Conservation (phyloP, 2,329 filamentous ascomycete genomes). For the Stagonosporopsis vannaccii region DNA sequence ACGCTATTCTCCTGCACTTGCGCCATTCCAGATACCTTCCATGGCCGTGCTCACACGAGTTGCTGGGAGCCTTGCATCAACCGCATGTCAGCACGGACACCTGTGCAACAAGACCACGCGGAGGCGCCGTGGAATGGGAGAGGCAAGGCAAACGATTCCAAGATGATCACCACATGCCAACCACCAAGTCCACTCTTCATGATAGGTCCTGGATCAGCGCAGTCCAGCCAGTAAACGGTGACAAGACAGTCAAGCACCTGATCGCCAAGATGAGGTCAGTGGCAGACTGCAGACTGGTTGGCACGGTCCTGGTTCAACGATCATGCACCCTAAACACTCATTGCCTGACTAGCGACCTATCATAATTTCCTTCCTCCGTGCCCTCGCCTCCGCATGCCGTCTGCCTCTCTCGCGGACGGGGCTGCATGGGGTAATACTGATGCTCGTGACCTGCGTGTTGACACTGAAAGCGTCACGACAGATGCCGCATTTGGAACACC, state of each 20-base stretch:
- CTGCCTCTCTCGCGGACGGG: conserved; percentile 3
- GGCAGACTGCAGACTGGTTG: conserved; percentile 9
- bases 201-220: not conserved
- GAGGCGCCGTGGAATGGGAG: not conserved
- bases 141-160: not conserved
- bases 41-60: conserved; percentile 4
- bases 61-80: conserved; percentile 11
- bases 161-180: not conserved
- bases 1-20: conserved; percentile 12
- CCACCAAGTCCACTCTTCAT: not conserved
- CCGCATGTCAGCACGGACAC: conserved; percentile 7
- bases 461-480: conserved; percentile 17
- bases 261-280: conserved; percentile 18
- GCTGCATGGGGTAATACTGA: conserved; percentile 5
- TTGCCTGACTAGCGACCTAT: conserved; percentile 15
- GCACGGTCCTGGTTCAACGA: conserved; percentile 6
- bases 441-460: conserved; percentile 6
- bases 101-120: conserved; percentile 8
- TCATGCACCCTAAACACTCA: conserved; percentile 17
- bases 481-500: conserved; percentile 3
- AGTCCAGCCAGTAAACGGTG: not conserved
- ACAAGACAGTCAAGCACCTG: conserved; percentile 12
- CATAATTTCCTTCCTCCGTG: conserved; percentile 1
- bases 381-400: conserved; percentile 13
- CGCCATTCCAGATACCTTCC: conserved; percentile 6